A percentile compares a stretch with the other conserved stretches of the same genome.
Evolutionary conservation across 1,139 yeast species (phyloP).

Genomic region (Suhomyces choctaworum): DNA sequence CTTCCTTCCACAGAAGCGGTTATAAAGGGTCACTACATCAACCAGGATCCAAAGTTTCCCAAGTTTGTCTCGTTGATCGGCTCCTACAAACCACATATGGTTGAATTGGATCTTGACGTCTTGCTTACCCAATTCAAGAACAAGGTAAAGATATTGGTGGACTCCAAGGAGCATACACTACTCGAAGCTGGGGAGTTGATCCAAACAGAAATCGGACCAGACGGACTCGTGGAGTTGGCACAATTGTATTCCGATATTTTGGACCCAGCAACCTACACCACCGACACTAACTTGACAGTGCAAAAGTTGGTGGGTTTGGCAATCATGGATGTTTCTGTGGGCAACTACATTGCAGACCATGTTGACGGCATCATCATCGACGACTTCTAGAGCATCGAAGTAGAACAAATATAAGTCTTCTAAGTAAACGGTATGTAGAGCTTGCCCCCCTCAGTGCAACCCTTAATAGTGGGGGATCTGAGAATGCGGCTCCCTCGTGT

Average conservation of each 20-base stretch:
- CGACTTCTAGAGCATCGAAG: slow-evolving; percentile 1
- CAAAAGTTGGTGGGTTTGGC: slow-evolving; percentile 61
- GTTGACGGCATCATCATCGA: slow-evolving; percentile 5
- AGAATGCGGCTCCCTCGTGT: too few relatives aligned
- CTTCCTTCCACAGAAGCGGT: slow-evolving; percentile 55
- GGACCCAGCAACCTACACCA: slow-evolving; percentile 11
- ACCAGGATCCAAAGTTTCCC: slow-evolving; percentile 25
- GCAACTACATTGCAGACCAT: slow-evolving; percentile 24
- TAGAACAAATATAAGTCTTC: neutral
- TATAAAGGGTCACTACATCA: slow-evolving; percentile 38
- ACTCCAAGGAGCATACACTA: slow-evolving; percentile 55
- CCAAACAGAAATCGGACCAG: slow-evolving; percentile 37
- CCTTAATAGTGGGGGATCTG: too few relatives aligned
- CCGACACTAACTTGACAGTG: slow-evolving; percentile 33
- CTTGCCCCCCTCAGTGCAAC: too few relatives aligned
- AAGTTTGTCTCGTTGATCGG: slow-evolving; percentile 63
- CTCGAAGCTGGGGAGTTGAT: slow-evolving; percentile 68
- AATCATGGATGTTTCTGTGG: slow-evolving; percentile 60
- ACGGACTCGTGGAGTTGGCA: slow-evolving; percentile 47
- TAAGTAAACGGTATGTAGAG: too few relatives aligned
- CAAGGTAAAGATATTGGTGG: slow-evolving; percentile 51
- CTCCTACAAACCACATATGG: slow-evolving; percentile 68
- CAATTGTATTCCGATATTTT: slow-evolving; percentile 26
- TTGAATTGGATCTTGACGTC: slow-evolving; percentile 54
- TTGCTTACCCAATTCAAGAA: slow-evolving; percentile 31